Conservation (phyloP, 1,284 basidiomycete species). For the Chiua sp. region DNA sequence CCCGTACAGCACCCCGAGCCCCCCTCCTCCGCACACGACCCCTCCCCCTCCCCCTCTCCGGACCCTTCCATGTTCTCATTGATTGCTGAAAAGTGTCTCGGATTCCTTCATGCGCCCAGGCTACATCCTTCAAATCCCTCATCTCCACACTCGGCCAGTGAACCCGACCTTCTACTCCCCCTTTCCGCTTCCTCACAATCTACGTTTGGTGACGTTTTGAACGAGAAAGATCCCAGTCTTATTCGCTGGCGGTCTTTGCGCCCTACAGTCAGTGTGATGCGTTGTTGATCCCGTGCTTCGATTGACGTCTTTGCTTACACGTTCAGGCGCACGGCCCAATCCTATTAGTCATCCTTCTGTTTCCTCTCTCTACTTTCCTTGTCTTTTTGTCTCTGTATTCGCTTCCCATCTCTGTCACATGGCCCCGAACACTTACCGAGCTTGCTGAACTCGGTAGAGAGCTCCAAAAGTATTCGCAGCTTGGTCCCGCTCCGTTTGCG, state of each 20-base stretch:
- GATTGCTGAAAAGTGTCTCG: constrained; percentile 54
- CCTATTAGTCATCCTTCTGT: constrained; percentile 68
- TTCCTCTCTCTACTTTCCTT: constrained; percentile 64
- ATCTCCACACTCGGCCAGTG: constrained; percentile 53
- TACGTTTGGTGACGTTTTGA: constrained; percentile 53
- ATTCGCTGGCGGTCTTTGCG: constrained; percentile 48
- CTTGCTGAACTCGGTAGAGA: constrained; percentile 75
- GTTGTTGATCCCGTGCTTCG: constrained; percentile 20
- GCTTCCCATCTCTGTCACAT: constrained; percentile 74
- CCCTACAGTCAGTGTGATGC: constrained; percentile 51
- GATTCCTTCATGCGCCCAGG: constrained; percentile 53
- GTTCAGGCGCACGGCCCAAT: constrained; percentile 65
- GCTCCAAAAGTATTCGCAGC: constrained; percentile 77
- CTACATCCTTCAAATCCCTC: constrained; percentile 48
- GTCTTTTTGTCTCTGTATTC: constrained; percentile 57
- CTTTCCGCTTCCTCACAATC: constrained; percentile 62
- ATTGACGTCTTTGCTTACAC: constrained; percentile 14
- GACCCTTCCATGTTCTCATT: constrained; percentile 53
- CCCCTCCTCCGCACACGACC: constrained; percentile 20
- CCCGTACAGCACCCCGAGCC: constrained; percentile 27
- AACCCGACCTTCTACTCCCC: constrained; percentile 68
- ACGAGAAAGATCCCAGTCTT: constrained; percentile 44
- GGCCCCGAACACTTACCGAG: constrained; percentile 77
- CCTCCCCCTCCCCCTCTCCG: constrained; percentile 8
- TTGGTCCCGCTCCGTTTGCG: constrained; percentile 60